Evolutionary conservation across 2,329 filamentous ascomycete species (phyloP), one percentile per base, ranked within the genome.

Genomic region (Bipolaris bicolor): DNA sequence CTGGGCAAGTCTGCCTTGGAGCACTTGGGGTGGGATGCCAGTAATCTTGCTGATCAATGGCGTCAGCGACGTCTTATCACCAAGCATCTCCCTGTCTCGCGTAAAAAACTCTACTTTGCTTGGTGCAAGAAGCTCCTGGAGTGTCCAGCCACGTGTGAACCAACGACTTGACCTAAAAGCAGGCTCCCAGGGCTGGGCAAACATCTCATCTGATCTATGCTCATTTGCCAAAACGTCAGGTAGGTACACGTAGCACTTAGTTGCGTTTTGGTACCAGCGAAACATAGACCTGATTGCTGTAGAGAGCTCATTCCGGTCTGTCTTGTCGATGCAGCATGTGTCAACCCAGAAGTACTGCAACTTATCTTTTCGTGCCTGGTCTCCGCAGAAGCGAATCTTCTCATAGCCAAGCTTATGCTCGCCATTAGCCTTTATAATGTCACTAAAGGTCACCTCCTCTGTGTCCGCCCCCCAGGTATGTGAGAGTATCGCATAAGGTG

Each of bases 381-480:
- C 9, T 29, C 26, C 26, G 26, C 26, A 29, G 26, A 29, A 29
- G 9, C 26, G 26, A 29, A 29, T 29, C 26, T 29, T 29, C 9
- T 29, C 26, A 29, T 29, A 29, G 26, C 26, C 26, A 29, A 10
- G 18, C 24, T 58, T 64, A 11, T 16, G 34, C 18, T 49, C 55
- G 16, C 48, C 48, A 20, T 22, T 46, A 15, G 36, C 31, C 13
- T 50, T 22, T 29, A 18, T 34, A 10, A 68, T 10, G 48, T 71
- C 65, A 41, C 58, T 24, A 49, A 67, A 70, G 33, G 45, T 64
- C 26, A 73, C 60, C 53, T 75, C 72, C n/a, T 70, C 68, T n/a
- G 40, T 46, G 16, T 68, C 61, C 2, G 61, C 58, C 46, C 49
- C 50, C 70, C 70, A 74, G 13, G 16, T 34, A 61, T 71, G 57